These are phyloP conservation scores for Entelexis paramagnoliae DNA, from an alignment of 1,139 yeast species.

Conservation along the genomic window DNA sequence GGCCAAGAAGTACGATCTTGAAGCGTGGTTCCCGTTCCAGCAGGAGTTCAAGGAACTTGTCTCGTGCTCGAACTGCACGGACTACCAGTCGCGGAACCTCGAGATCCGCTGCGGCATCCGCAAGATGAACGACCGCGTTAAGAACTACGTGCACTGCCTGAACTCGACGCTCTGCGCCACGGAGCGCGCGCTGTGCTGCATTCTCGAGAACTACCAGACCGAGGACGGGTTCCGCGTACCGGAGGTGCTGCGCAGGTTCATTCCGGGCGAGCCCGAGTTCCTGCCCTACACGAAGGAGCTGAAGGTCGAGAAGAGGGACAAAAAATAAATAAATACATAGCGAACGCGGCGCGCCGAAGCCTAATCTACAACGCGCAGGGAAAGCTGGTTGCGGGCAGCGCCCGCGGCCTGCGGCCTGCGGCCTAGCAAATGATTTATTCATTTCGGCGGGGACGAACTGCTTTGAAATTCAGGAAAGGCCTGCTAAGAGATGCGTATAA, in stretches of 20 bases:
- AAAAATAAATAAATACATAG: conserved; percentile 17
- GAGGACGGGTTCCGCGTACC: conserved; percentile 92
- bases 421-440: too few relatives aligned
- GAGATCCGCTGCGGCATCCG: conserved; percentile 98
- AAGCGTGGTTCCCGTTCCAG: conserved; percentile 99
- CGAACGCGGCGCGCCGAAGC: not conserved
- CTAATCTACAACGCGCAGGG: not conserved
- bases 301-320: conserved; percentile 43
- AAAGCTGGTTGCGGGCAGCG: too few relatives aligned
- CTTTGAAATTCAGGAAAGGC: too few relatives aligned
- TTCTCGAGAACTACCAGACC: conserved; percentile 93
- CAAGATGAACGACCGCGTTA: conserved; percentile 88
- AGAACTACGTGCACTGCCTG: conserved; percentile 96
- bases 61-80: conserved; percentile 98
- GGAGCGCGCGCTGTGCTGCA: conserved; percentile 94
- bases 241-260: conserved; percentile 86
- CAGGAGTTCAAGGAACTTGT: conserved; percentile 96
- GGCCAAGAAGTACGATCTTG: conserved; percentile 95
- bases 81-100: conserved; percentile 94
- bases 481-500: too few relatives aligned
- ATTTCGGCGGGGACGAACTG: too few relatives aligned
- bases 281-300: conserved; percentile 81
- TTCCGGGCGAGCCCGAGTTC: conserved; percentile 98
- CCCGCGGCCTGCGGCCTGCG: too few relatives aligned
- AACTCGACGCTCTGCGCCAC: conserved; percentile 97